Percentiles rank a stretch among this genome's conserved stretches.
Conservation (phyloP, 805 yeast species). For the Cyberlindnera xylosilytica region DNA sequence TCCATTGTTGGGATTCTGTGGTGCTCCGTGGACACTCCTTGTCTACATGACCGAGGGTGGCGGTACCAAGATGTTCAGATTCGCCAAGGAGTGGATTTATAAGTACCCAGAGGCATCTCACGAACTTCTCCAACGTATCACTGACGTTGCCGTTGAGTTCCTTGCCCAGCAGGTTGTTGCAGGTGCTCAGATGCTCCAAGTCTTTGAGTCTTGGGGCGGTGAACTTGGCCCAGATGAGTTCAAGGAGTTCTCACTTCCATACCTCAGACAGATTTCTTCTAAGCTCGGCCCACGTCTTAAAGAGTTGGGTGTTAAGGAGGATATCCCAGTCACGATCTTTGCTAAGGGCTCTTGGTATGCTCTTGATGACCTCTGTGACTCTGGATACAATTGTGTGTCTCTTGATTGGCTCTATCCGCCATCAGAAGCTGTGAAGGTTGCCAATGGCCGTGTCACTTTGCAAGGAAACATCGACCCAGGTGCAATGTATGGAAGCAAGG, state of each 20-base stretch:
- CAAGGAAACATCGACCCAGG: slow-evolving; percentile 98
- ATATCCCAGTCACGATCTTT: slow-evolving; percentile 83
- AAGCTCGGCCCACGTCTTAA: slow-evolving; percentile 64
- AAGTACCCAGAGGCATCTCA: slow-evolving; percentile 72
- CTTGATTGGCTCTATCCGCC: slow-evolving; percentile 92
- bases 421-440: slow-evolving; percentile 72
- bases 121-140: slow-evolving; percentile 65
- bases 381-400: slow-evolving; percentile 85
- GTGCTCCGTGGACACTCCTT: slow-evolving; percentile 97
- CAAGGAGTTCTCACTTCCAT: slow-evolving; percentile 84
- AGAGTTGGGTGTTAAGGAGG: slow-evolving; percentile 68
- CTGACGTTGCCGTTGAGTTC: slow-evolving; percentile 89
- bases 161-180: slow-evolving; percentile 93
- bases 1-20: slow-evolving; percentile 92
- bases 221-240: slow-evolving; percentile 91
- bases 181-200: slow-evolving; percentile 97
- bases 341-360: slow-evolving; percentile 99
- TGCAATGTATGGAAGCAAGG: slow-evolving; percentile 84
- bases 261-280: slow-evolving; percentile 69
- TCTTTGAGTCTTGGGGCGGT: slow-evolving; percentile 98
- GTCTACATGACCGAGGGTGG: slow-evolving; percentile 99
- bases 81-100: slow-evolving; percentile 90
- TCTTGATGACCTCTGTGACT: slow-evolving; percentile 72
- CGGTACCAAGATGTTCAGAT: slow-evolving; percentile 87
- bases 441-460: slow-evolving; percentile 72